These are phyloP conservation scores for Metschnikowia picachoensis DNA, from an alignment of 805 yeast species.

Conservation along the genomic window DNA sequence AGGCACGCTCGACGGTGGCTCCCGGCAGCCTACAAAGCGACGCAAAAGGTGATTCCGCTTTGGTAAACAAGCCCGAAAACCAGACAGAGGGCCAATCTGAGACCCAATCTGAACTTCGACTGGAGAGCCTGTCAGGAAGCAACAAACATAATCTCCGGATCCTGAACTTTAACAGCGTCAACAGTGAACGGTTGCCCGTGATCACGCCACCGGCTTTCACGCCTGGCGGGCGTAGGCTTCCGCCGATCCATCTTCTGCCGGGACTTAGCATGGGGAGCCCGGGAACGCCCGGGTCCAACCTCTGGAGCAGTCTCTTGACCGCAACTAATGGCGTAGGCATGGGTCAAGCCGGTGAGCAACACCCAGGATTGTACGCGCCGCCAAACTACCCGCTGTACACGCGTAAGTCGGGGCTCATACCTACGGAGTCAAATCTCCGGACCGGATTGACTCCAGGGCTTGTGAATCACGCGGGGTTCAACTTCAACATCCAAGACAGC, in stretches of 20 bases:
- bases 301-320: slow-evolving; percentile 47
- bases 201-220: slow-evolving; percentile 50
- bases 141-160: slow-evolving; percentile 36
- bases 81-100: background rate
- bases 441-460: slow-evolving; percentile 67
- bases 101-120: background rate
- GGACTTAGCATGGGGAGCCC: slow-evolving; percentile 40
- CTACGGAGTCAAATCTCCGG: slow-evolving; percentile 69
- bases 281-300: slow-evolving; percentile 47
- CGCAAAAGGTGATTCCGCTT: background rate
- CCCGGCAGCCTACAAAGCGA: background rate
- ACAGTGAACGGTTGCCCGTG: slow-evolving; percentile 26
- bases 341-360: slow-evolving; percentile 1
- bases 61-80: background rate
- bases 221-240: slow-evolving; percentile 58
- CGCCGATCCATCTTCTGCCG: slow-evolving; percentile 48
- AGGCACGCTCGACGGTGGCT: slow-evolving; percentile 3
- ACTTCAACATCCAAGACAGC: slow-evolving; percentile 40
- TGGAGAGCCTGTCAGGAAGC: slow-evolving; percentile 1
- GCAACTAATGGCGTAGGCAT: slow-evolving; percentile 30
- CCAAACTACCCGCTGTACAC: slow-evolving; percentile 25
- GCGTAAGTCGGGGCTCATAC: slow-evolving; percentile 61
- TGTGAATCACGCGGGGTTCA: slow-evolving; percentile 23
- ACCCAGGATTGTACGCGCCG: slow-evolving; percentile 4
- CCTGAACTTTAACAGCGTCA: slow-evolving; percentile 29